Evolutionary conservation across 176 grass and related monocot species (phyloP).

Genomic region (Lolium rigidum): DNA sequence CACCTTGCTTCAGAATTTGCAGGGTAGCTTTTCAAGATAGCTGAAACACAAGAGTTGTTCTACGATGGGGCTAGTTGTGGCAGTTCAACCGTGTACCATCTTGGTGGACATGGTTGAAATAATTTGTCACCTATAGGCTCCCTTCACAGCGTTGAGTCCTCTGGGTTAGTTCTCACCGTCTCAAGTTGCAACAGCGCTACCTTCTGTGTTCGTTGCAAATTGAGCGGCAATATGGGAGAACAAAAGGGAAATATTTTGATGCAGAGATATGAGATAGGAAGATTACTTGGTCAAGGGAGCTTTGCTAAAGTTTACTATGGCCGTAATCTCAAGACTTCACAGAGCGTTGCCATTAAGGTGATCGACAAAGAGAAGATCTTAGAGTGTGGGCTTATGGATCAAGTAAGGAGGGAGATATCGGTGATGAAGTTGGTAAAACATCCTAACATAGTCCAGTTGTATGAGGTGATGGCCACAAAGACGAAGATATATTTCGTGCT

Average conservation of each 20-base stretch:
- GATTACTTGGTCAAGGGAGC: constrained; percentile 83
- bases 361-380: constrained; percentile 92
- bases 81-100: no score
- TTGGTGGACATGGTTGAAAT: no score
- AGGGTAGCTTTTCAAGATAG: no score
- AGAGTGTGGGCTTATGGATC: constrained; percentile 74
- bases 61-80: no score
- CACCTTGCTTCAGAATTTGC: no score
- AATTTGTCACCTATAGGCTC: no score
- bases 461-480: constrained; percentile 96
- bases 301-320: constrained; percentile 95
- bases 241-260: constrained; percentile 74
- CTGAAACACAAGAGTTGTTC: no score
- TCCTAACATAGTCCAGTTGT: constrained; percentile 80
- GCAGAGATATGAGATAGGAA: constrained; percentile 77
- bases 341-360: constrained; percentile 89
- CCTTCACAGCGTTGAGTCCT: no score
- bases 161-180: no score
- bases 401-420: constrained; percentile 84
- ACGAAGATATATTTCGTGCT: constrained; percentile 93
- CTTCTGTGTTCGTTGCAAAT: no score
- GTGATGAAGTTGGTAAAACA: constrained; percentile 90
- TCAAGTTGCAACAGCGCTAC: no score
- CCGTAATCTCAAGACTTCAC: constrained; percentile 58
- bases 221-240: constrained; percentile 45